Evolutionary conservation across 768 basidiomycete genomes (phyloP), one percentile per base, ranked within the genome.

Genomic region (Mycena crocata): DNA sequence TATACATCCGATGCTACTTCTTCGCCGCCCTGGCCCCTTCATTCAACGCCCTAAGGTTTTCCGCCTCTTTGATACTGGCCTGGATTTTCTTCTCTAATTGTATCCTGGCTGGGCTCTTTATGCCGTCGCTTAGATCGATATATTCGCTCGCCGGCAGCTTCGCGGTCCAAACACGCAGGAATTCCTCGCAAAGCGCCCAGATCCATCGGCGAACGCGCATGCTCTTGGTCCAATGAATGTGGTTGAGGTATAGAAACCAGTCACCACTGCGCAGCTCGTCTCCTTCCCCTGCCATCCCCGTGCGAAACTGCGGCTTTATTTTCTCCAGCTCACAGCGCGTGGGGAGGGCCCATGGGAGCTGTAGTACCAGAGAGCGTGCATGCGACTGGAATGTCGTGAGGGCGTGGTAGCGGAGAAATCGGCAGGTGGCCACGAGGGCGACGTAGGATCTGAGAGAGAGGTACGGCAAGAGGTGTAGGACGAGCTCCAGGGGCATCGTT

Each of bases 131-230:
- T 5, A 51, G 6, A 51, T 51, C 50, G 23, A 32, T 35, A 19
- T 24, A 50, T 5, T 56, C 44, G 50, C 46, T 51, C 31, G 26
- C n/a, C 26, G n/a, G 52, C 28, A 64, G 42, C 28, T 65, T 59
- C 42, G 24, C 24, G 14, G 62, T 40, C 54, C 45, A 66, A 13
- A 60, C 65, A 30, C 71, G 66, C 31, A 55, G 46, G 17, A 75
- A 60, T 59, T 71, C 72, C 39, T 62, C 58, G 26, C 70, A 69
- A 5, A 72, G 55, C n/a, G 62, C 69, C 76, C 74, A 77, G 19
- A 74, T 66, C 68, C 76, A 70, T 31, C 69, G 66, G 15, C 76
- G 68, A 34, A 70, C 68, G 28, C 73, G 68, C 75, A 77, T 74
- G 56, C 69, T 65, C 17, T 68, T 52, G 10, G 67, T 72, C 17